Base-by-base conservation (phyloP, 371 early-diverging fungal genomes). In the Lichtheimia ramosa region DNA sequence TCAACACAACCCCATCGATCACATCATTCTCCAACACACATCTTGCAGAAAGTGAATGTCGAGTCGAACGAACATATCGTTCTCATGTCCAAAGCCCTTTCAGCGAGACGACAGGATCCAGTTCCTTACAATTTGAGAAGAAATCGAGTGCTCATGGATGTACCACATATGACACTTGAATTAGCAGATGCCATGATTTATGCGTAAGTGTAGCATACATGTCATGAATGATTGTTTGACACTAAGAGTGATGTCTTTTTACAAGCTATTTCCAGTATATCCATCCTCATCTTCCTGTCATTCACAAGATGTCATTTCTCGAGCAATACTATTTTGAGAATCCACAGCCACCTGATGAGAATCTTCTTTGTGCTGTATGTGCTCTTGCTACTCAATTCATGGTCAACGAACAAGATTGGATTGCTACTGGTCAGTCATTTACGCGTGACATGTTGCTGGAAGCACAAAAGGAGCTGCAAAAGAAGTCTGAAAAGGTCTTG, bases 1-100 rank as follows among this genome's bases (percentile, higher is more conserved):
- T 34, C 34, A 34, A 34, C 6, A 1, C 34, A 34, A 34, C 34
- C 34, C 0, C 34, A 34, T 10, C 34, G 34, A 34, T 34, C 10
- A 34, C 34, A 34, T 5, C 34, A 34, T 34, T 34, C 34, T 8
- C 34, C 34, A 34, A 23, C 25, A 2, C n/a, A n/a, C 1, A 6
- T 18, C 3, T 48, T 75, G 1, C 73, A 79, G 54, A 75, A 76
- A 34, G 28, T 79, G 0, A 76, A 79, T 16, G 59, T 65, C 3
- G 74, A 76, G 6, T 61, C 63, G 16, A 71, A 72, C 0, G 76
- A 76, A 24, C 74, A 74, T 55, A 61, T 79, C 8, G 59, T 79
- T 6, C 65, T 34, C 34, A 34, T 34, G 5, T 34, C 34, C 34
- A 34, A 34, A 34, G 34, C 34, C 10, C 34, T 34, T 34, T 2